These are phyloP conservation scores for Pseudocercospora fijiensis DNA, from an alignment of 2,329 filamentous ascomycete species.

Conservation along the genomic window DNA sequence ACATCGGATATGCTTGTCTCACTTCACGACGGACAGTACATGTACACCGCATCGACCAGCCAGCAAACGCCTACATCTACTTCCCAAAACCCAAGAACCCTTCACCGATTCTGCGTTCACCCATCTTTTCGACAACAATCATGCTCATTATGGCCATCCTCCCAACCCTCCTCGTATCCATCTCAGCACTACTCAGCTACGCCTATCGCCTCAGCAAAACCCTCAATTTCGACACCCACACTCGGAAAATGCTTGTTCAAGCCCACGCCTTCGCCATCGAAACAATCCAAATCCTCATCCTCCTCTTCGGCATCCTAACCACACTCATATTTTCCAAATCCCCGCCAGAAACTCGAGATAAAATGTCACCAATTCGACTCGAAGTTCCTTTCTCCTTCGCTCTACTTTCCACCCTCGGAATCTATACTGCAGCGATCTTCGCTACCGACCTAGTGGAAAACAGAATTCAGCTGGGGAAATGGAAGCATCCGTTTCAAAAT, in stretches of 20 bases:
- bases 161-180: not conserved
- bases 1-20: constrained; percentile 12
- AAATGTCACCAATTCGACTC: not conserved
- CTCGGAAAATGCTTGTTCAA: not conserved
- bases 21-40: constrained; percentile 2
- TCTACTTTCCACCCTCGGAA: not conserved
- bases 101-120: not conserved
- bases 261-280: constrained; percentile 21
- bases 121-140: not conserved
- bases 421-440: constrained; percentile 6
- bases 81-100: not conserved
- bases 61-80: not conserved
- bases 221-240: not conserved
- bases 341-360: not conserved
- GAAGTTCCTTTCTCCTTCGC: constrained; percentile 7
- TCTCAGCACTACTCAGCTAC: constrained; percentile 11
- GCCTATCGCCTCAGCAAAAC: constrained; percentile 8
- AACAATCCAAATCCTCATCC: constrained; percentile 10
- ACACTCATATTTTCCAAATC: not conserved
- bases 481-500: constrained; percentile 18
- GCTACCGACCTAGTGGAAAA: constrained; percentile 22
- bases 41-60: not conserved
- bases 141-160: not conserved
- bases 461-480: constrained; percentile 14
- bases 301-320: not conserved